Evolutionary conservation across 805 yeast genomes (phyloP), one percentile per base, ranked within the genome.

Genomic region (Pichia exigua): DNA sequence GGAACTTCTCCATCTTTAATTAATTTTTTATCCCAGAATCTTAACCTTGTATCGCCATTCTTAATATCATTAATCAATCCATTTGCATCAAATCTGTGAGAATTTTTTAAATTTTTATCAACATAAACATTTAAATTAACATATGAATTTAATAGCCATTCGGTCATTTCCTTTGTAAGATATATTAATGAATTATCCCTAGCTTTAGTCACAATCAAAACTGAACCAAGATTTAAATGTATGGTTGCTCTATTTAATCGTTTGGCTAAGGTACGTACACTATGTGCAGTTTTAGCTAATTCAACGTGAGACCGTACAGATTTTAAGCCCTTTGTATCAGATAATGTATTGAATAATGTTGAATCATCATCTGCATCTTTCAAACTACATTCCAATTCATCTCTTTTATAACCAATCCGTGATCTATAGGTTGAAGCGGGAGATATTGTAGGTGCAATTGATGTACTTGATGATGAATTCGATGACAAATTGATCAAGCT

Each of bases 171-270:
- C 52, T 92, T 73, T 0, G 96, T 87, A 45, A 88, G 70, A 60
- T 79, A 82, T 8, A 86, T 81, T 48, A 90, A 69, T 8, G 89
- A 82, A 59, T 85, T 83, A 64, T 90, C 97, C 50, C 95, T 75
- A 1, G 95, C 94, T 65, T 89, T 89, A n/a, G 96, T 89, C 20
- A 90, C 90, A 15, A 89, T 79, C 81, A 89, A 76, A 20, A 89
- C 79, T 18, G 87, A 80, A 44, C 77, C 76, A 20, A 86, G 82
- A 50, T 84, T 83, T 21, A 89, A 66, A 59, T 82, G 82, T 27
- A 89, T 81, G 4, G 86, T 83, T 4, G 91, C 87, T 57, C 80
- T 79, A 49, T 81, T 75, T 40, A 87, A 68, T 64, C 84, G 84
- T 55, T 81, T 82, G n/a, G 87, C 85, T 53, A 87, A 71, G 71